Evolutionary conservation across 208 protist species (phyloP).

Genomic region (Leishmania martiniquensis): DNA sequence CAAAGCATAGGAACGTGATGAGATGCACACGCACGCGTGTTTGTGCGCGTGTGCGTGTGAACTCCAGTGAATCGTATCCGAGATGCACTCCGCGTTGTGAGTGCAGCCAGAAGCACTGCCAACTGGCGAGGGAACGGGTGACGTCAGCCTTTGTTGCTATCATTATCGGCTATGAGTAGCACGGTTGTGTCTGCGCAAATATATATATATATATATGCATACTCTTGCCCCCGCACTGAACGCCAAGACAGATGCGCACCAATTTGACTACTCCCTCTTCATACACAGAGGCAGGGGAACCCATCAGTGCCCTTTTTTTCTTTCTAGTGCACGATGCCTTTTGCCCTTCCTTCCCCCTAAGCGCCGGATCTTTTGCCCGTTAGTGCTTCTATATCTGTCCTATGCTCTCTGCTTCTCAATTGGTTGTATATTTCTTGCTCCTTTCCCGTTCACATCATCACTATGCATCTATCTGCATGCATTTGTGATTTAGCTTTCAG

Average conservation of each 20-base stretch:
- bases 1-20: neutral
- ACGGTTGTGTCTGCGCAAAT: slow-evolving; percentile 6
- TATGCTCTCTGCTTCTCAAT: slow-evolving; percentile 2
- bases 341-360: neutral
- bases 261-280: neutral
- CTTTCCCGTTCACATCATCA: neutral
- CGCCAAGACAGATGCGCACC: neutral
- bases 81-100: neutral
- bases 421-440: neutral
- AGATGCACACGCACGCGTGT: neutral
- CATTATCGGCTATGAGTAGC: neutral
- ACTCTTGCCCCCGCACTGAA: neutral
- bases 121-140: neutral
- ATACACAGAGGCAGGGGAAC: neutral
- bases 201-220: no score
- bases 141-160: neutral
- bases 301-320: neutral
- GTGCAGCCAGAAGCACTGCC: neutral
- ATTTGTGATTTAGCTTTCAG: neutral
- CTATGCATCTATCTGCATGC: neutral
- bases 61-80: neutral
- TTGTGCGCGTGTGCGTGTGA: neutral
- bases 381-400: neutral
- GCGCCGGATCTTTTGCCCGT: neutral
- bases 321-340: neutral